Evolutionary conservation across 2,329 filamentous ascomycete species (phyloP), one percentile per base, ranked within the genome.

Genomic region (Calonectria pseudoreteaudii): DNA sequence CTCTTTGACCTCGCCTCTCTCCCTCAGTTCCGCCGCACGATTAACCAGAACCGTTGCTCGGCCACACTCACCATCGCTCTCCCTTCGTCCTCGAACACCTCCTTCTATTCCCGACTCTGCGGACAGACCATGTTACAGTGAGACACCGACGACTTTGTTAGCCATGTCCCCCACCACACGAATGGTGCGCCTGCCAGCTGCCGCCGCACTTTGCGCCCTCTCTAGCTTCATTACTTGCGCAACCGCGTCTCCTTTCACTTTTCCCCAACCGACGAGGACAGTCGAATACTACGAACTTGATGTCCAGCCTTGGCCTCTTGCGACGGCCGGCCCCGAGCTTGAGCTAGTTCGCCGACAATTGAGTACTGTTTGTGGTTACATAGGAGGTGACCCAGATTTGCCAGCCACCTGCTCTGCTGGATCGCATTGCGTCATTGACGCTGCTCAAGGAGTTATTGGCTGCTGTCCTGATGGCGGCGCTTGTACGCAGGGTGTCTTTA

Each of bases 291-390:
- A 79, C 68, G 83, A 85, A 65, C 77, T 88, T 69, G 82, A 86
- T 71, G 85, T 87, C 9, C 74, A 83, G 44, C 80, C 84, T 44
- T 88, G 84, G 80, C 86, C 87, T 23, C 72, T 76, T 52, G 89
- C 89, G 14, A 83, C 85, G 87, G 64, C 82, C 74, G 16, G 74
- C 52, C 79, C 50, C 44, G 60, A 66, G 60, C 81, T 79, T 50
- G 82, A 84, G 49, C 82, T 87, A 8, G 78, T 80, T 30, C 85
- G 85, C 58, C 86, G 87, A 49, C 85, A 88, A 73, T 79, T 84
- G 67, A 90, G 90, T 81, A 91, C 90, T 20, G 80, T 92, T 70
- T 92, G 90, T 77, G 90, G 90, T 52, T 92, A 87, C 81, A 86
- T 92, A 78, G 88, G 87, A 74, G 90, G 89, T 28, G 81, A 91